Evolutionary conservation across 1,284 basidiomycete genomes (phyloP).

Genomic region (Entoloma clypeatum): DNA sequence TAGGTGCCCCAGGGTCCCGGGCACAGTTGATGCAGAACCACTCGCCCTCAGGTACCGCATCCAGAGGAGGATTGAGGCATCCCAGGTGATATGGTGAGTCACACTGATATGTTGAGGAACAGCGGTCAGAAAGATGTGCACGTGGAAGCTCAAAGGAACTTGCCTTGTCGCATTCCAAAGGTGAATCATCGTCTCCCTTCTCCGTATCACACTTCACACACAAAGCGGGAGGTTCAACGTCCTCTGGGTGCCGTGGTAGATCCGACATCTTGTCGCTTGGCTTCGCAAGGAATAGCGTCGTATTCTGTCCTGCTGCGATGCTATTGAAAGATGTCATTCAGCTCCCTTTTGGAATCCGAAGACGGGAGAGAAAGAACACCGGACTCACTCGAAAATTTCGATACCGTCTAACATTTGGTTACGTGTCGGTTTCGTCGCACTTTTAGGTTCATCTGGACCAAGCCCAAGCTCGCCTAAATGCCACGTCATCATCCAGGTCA

Average conservation of each 20-base stretch:
- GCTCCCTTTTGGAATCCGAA: neutral
- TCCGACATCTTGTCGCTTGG: constrained; percentile 70
- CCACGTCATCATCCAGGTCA: neutral
- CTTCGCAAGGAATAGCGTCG: constrained; percentile 74
- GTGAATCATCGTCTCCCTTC: constrained; percentile 60
- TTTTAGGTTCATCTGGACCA: constrained; percentile 78
- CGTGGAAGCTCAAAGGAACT: constrained; percentile 18
- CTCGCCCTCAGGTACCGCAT: constrained; percentile 80
- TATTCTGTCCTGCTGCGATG: constrained; percentile 82
- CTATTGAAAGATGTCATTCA: constrained; percentile 35
- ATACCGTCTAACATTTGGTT: constrained; percentile 72
- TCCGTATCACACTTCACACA: constrained; percentile 76
- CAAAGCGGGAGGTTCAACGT: constrained; percentile 63
- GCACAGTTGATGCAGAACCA: constrained; percentile 86
- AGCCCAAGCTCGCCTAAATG: constrained; percentile 72
- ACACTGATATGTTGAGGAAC: constrained; percentile 49
- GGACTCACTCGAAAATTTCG: constrained; percentile 70
- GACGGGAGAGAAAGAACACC: neutral
- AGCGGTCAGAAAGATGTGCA: constrained; percentile 1
- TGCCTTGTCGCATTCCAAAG: constrained; percentile 86
- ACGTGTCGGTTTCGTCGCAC: constrained; percentile 79
- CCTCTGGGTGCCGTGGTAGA: constrained; percentile 69
- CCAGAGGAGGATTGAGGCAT: constrained; percentile 79
- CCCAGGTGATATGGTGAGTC: constrained; percentile 84
- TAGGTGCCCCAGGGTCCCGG: constrained; percentile 40